Conservation (phyloP, 73 alveolate species). For the Paramecium primaurelia region DNA sequence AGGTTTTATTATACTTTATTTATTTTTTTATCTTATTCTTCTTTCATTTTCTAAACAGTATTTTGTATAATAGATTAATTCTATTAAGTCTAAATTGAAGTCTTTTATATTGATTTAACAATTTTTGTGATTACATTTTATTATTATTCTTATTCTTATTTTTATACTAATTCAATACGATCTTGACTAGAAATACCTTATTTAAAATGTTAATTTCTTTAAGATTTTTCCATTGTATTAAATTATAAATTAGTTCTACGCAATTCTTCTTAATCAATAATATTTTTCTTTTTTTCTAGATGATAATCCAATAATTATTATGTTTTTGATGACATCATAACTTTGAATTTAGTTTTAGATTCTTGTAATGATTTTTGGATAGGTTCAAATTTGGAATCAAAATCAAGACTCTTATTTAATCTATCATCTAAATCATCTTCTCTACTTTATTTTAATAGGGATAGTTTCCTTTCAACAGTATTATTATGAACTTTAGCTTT, state of each 20-base stretch:
- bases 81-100: neutral
- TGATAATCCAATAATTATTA: neutral
- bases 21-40: neutral
- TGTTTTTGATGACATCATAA: neutral
- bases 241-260: neutral
- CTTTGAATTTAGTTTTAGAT: neutral
- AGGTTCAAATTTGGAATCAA: neutral
- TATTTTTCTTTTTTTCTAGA: neutral
- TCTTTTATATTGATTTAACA: neutral
- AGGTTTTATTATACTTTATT: neutral
- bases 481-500: neutral
- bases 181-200: neutral
- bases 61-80: neutral
- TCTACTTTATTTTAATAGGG: neutral
- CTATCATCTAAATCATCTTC: conserved; percentile 25
- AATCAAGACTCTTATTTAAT: neutral
- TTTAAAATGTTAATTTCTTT: neutral
- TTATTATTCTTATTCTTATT: neutral
- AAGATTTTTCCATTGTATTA: neutral
- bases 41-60: neutral
- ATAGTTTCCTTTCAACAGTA: neutral
- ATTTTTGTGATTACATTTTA: neutral
- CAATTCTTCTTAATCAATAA: neutral
- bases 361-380: neutral
- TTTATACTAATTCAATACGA: neutral